Base-by-base conservation (phyloP, 345 rosid genomes). In the Citrus mangshanensis region DNA sequence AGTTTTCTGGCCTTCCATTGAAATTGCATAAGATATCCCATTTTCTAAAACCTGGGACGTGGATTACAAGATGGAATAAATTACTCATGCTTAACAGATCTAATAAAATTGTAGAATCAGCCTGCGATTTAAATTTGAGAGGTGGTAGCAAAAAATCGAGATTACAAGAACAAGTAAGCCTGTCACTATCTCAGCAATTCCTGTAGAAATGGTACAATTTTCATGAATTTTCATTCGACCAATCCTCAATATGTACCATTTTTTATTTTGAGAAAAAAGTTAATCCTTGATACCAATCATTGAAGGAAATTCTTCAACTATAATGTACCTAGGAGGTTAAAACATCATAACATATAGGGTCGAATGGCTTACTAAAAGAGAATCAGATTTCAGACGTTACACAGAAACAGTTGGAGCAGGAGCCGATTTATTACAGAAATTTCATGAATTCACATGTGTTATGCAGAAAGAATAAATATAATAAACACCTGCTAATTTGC, bases 1-100 rank as follows among this genome's bases (percentile, higher is more conserved):
- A 71, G 96, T 95, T 86, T 95, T 93, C 79, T 95, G 95, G 38
- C 98, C 98, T 77, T 87, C 86, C 63, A 88, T 63, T 72, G 98
- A 93, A 74, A 93, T 69, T 55, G 93, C 81, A 79, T 89, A 95
- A 70, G 88, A 76, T 71, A 95, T 88, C 58, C 89, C 97, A 77
- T 93, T 93, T 84, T 93, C 99, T 75, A 87, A 73, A 30, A 90
- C 95, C 97, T 95, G 82, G 62, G 8, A 74, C 34, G 75, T 56
- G 42, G 37, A 56, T 78, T 32, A 30, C 7, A 35, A 24, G 38
- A 54, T 18, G 51, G 34, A n/a, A 51, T 19, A 37, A 66, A 37
- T 51, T 13, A 74, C 69, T 40, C 60, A 7, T 19, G 61, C 9
- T 62, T 69, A 25, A 40, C 22, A 32, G 22, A 35, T 59, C 63